phyloP scores from a whole-genome alignment of 306 rosid genomes.

The Glycine soja region DNA sequence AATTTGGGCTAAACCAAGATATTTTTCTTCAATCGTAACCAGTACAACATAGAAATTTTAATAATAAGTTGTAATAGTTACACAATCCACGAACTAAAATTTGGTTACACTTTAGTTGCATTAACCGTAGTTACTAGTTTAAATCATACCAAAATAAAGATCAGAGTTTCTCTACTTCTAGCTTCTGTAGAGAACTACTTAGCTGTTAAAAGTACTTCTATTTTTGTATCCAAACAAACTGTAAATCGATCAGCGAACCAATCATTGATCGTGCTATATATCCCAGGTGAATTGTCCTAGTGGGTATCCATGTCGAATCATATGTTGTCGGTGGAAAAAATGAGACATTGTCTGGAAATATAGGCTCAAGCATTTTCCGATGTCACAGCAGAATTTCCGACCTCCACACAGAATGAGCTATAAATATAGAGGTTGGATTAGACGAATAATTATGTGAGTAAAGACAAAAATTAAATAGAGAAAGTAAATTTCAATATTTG shows the following conservation, averaged over 20 bases:
- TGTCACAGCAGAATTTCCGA: not conserved
- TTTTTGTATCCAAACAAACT: no score
- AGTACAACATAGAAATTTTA: not conserved
- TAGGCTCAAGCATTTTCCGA: not conserved
- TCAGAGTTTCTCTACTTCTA: no score
- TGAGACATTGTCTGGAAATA: not conserved
- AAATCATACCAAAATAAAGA: no score
- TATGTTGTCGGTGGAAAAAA: not conserved
- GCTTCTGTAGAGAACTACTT: no score
- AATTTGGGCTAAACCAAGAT: not conserved
- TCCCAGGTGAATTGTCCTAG: not conserved
- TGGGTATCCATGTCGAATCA: not conserved
- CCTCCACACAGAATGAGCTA: not conserved
- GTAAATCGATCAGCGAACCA: not conserved
- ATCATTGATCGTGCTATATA: not conserved
- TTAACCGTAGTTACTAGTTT: not conserved
- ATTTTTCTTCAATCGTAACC: not conserved
- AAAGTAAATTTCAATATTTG: not conserved
- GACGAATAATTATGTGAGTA: not conserved
- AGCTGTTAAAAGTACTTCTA: no score
- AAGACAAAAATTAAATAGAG: not conserved
- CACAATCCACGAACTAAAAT: not conserved
- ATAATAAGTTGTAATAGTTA: not conserved
- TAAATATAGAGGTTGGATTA: not conserved
- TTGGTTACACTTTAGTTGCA: not conserved